These are phyloP conservation scores for Cinnamomum micranthum DNA, from an alignment of 164 flowering plant genomes.

Conservation along the genomic window DNA sequence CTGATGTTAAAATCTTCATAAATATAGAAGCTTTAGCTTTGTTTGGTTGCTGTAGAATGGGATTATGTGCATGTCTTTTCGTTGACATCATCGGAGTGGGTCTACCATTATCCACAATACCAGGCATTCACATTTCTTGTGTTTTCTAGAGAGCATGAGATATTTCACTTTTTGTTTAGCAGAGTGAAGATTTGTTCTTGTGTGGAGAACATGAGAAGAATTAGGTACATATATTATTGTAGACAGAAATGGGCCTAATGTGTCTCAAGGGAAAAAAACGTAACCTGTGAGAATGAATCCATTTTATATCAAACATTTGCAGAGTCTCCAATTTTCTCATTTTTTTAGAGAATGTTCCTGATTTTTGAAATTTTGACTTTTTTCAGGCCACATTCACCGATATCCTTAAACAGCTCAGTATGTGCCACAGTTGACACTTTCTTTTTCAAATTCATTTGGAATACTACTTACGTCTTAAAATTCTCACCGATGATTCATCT, in stretches of 20 bases:
- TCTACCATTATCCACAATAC: too few species aligned
- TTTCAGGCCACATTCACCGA: conserved; percentile 28
- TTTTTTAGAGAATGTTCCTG: background rate
- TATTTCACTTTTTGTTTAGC: background rate
- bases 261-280: background rate
- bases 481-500: background rate
- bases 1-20: background rate
- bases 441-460: background rate
- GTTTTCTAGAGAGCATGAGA: background rate
- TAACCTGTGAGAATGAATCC: too few species aligned
- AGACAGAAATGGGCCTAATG: background rate
- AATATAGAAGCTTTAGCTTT: background rate
- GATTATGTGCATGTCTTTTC: too few species aligned
- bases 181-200: background rate
- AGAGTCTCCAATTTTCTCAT: too few species aligned
- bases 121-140: too few species aligned
- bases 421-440: background rate
- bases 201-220: background rate
- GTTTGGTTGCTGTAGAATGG: background rate
- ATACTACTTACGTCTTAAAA: background rate
- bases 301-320: too few species aligned
- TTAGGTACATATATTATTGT: background rate
- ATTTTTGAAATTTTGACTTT: background rate
- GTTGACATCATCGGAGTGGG: too few species aligned
- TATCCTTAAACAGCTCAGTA: conserved; percentile 25